Conservation (phyloP, 345 rosid genomes). For the Draba incana region DNA sequence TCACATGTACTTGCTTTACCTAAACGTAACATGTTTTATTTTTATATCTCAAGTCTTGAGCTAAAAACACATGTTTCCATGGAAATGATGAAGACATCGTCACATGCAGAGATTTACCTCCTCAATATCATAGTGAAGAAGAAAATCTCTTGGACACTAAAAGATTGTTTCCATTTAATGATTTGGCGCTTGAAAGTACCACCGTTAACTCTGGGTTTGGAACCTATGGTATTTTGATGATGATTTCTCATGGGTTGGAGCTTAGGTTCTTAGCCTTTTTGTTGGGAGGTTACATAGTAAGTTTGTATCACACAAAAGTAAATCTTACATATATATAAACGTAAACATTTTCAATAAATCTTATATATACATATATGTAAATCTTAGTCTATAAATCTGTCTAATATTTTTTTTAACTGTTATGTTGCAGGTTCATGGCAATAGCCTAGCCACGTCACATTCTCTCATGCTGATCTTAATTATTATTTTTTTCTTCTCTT, state of each 20-base stretch:
- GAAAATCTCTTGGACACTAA: slow-evolving; percentile 58
- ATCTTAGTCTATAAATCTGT: neutral
- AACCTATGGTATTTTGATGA: slow-evolving; percentile 42
- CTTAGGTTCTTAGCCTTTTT: slow-evolving; percentile 30
- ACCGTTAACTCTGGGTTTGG: slow-evolving; percentile 44
- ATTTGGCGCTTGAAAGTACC: slow-evolving; percentile 52
- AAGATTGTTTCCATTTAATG: slow-evolving; percentile 56
- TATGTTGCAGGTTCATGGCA: slow-evolving; percentile 34
- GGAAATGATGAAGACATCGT: neutral
- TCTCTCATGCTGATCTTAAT: slow-evolving; percentile 30
- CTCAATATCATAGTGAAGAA: slow-evolving; percentile 57
- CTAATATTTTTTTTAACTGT: neutral
- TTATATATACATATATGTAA: too few relatives aligned
- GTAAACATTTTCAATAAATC: too few relatives aligned
- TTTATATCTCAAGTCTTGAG: too few relatives aligned
- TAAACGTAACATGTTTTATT: too few relatives aligned
- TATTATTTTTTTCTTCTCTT: neutral
- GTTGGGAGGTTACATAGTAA: slow-evolving; percentile 38
- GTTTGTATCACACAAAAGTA: slow-evolving; percentile 22
- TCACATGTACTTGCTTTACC: too few relatives aligned
- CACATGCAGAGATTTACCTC: slow-evolving; percentile 43
- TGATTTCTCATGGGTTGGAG: slow-evolving; percentile 38
- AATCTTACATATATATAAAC: neutral
- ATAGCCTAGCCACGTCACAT: slow-evolving; percentile 32
- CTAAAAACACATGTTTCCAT: too few relatives aligned